phyloP scores from a whole-genome alignment of 2,329 filamentous ascomycete species.

The Claviceps monticola region DNA sequence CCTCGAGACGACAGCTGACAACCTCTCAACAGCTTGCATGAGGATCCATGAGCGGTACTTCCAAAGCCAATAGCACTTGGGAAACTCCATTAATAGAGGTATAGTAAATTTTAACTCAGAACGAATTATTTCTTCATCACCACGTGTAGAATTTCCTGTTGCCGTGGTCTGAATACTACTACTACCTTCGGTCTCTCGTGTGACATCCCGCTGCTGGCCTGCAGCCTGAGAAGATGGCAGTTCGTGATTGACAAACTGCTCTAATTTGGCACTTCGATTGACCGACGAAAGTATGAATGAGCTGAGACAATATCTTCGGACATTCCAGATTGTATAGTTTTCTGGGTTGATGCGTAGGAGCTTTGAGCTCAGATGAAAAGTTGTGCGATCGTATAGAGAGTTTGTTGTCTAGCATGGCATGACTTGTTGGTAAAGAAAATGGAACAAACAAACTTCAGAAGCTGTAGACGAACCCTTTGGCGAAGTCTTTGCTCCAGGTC shows the following conservation, averaged over 20 bases:
- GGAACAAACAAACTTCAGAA: neutral
- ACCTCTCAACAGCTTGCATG: constrained; percentile 50
- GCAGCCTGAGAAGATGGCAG: neutral
- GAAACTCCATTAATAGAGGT: constrained; percentile 68
- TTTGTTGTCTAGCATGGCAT: neutral
- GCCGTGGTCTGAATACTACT: neutral
- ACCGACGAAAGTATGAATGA: constrained; percentile 16
- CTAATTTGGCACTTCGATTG: neutral
- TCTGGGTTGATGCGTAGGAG: constrained; percentile 69
- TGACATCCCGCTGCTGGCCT: neutral
- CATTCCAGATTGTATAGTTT: constrained; percentile 87
- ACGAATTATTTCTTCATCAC: constrained; percentile 34
- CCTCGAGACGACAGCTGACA: constrained; percentile 42
- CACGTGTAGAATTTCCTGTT: neutral
- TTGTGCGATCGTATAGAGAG: neutral
- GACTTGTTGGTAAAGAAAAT: neutral
- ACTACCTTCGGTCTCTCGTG: neutral
- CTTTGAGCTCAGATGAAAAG: constrained; percentile 31
- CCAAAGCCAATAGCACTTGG: constrained; percentile 99
- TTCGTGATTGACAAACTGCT: neutral
- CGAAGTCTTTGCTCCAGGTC: constrained; percentile 52
- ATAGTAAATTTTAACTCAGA: constrained; percentile 72
- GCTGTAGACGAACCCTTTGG: constrained; percentile 6
- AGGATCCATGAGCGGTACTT: constrained; percentile 85
- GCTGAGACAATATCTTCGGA: constrained; percentile 58